Base-by-base conservation (phyloP, 148 eudicot genomes). In the Rhododendron griersonianum region DNA sequence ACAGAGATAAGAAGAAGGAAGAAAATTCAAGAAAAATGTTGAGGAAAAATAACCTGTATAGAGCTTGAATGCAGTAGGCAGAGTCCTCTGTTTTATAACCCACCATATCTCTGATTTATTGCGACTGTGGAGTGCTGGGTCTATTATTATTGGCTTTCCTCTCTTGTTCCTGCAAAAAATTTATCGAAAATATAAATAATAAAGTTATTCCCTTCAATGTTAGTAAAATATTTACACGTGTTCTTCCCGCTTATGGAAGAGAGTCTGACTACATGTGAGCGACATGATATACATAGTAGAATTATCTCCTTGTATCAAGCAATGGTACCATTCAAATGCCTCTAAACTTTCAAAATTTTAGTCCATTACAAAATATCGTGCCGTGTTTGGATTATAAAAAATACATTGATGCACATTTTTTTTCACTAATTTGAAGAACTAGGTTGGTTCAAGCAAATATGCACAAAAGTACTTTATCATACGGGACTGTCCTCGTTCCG, bases 91-190 rank as follows among this genome's bases (percentile, higher is more conserved):
- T 89, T 96, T 92, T 65, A 93, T 87, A 71, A 85, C 94, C 99
- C 96, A 92, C 98, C 98, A 94, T 84, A 96, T 92, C 79, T 96
- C 94, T 83, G 99, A 96, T 88, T 96, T 95, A 84, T 96, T 96
- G 2, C 59, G 82, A 80, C 94, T 93, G 81, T 96, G 83, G 73
- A 96, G 88, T 83, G 91, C 99, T 84, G 99, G 99, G 79, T 96
- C 99, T 6, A 96, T 93, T 74, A 96, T 91, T 3, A 96, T 89
- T 81, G 99, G 99, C 84, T 93, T 96, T 65, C 91, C 99, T 89
- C 99, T 96, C 87, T 94, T 93, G 76, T 93, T 67, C 35, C 73
- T 67, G 73, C 1, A 67, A 67, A 67, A 67, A n/a, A 65, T 21
- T 63, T 14, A 53, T 53, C 4, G 16, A 53, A 53, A 1, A 14